Evolutionary conservation across 2,329 filamentous ascomycete species (phyloP).

Genomic region (Arthrobotrys sphaeroides): DNA sequence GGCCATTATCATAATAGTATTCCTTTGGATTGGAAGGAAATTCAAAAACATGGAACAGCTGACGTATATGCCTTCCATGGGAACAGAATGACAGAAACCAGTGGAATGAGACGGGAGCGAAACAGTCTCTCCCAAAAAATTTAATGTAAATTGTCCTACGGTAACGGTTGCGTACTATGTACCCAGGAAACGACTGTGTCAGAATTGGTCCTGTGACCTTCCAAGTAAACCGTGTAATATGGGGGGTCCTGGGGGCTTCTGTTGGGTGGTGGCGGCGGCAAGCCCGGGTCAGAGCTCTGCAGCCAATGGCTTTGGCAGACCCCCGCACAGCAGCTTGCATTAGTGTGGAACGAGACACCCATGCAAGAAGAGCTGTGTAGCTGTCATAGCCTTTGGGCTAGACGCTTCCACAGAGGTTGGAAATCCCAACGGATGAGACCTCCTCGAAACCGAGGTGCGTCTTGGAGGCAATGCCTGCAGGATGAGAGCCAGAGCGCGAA

Average conservation of each 20-base stretch:
- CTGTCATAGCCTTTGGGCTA: not conserved
- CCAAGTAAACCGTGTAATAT: not conserved
- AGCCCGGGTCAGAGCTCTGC: slow-evolving; percentile 13
- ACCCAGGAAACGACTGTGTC: slow-evolving; percentile 47
- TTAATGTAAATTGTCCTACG: slow-evolving; percentile 18
- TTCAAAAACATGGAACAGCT: slow-evolving; percentile 30
- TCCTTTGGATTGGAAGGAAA: slow-evolving; percentile 11
- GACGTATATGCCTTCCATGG: slow-evolving; percentile 44
- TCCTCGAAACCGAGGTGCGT: slow-evolving; percentile 16
- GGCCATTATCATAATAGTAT: slow-evolving; percentile 17
- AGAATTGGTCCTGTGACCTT: slow-evolving; percentile 41
- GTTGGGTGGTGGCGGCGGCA: slow-evolving; percentile 8
- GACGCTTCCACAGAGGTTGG: not conserved
- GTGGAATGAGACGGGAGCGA: slow-evolving; percentile 48
- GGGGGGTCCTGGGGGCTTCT: not conserved
- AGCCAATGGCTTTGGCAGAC: slow-evolving; percentile 3
- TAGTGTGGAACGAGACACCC: slow-evolving; percentile 7
- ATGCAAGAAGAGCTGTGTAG: slow-evolving; percentile 9
- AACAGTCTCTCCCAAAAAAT: slow-evolving; percentile 23
- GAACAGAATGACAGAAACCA: slow-evolving; percentile 23
- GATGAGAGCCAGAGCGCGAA: not conserved
- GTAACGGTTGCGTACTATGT: slow-evolving; percentile 7
- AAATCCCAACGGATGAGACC: slow-evolving; percentile 6
- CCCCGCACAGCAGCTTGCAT: slow-evolving; percentile 13
- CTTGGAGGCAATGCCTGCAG: slow-evolving; percentile 1